These are phyloP conservation scores for Blastocystis sp. DNA, from an alignment of 352 stramenopile genomes.

Conservation along the genomic window DNA sequence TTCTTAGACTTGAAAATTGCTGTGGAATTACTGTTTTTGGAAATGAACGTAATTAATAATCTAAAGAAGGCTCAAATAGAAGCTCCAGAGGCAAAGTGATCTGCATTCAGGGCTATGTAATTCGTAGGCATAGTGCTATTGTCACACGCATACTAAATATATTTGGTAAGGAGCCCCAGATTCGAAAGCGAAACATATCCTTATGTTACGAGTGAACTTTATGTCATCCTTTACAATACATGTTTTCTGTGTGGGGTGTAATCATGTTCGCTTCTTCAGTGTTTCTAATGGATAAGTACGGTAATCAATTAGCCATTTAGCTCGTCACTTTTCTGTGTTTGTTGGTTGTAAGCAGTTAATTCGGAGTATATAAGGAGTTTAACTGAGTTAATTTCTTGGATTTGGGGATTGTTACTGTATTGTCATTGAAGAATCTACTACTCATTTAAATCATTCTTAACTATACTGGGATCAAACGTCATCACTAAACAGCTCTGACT, in stretches of 20 bases:
- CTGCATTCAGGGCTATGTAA: not conserved
- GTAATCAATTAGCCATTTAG: slow-evolving; percentile 45
- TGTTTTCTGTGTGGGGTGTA: slow-evolving; percentile 53
- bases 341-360: not conserved
- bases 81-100: not conserved
- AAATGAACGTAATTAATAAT: slow-evolving; percentile 44
- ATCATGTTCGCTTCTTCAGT: slow-evolving; percentile 27
- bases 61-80: not conserved
- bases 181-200: slow-evolving; percentile 29
- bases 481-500: not conserved
- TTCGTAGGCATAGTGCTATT: not conserved
- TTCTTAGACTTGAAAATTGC: too few relatives aligned
- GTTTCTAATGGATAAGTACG: slow-evolving; percentile 30
- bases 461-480: too few relatives aligned
- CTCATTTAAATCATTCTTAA: too few relatives aligned
- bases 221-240: not conserved
- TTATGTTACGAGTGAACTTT: not conserved
- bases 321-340: slow-evolving; percentile 4
- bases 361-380: too few relatives aligned
- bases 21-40: too few relatives aligned
- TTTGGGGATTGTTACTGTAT: too few relatives aligned
- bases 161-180: slow-evolving; percentile 13
- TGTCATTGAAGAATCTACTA: too few relatives aligned
- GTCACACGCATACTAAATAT: not conserved
- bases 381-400: too few relatives aligned